Base-by-base conservation (phyloP, 225 moss, liverwort and hornwort species). In the Asterella californica region DNA sequence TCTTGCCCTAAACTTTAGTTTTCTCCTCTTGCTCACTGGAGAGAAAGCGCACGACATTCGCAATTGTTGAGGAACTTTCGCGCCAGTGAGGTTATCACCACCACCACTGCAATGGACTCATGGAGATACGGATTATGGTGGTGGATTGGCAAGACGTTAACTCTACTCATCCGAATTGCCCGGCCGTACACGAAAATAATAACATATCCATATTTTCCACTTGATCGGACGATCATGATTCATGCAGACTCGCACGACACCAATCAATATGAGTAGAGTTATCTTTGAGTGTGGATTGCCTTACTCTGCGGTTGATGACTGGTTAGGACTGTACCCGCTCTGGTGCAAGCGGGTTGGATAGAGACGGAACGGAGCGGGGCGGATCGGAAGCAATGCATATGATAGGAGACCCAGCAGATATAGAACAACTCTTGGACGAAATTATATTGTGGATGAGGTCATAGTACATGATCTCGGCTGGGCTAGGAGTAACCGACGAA, bases 391-490 rank as follows among this genome's bases (percentile, higher is more conserved):
- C 25, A 62, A 62, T 62, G 25, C 25, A 62, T 62, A 62, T 29
- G 67, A 33, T 32, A 65, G 34, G 34, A n/a, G 15, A 34, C 67
- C 36, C 33, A 17, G 67, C 19, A 12, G 67, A 67, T 34, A 33
- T 36, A 15, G 30, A n/a, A 66, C 32, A 67, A 67, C n/a, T 67
- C 67, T 67, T 67, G 34, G 34, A 67, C 67, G 34, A 67, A 67
- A 67, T 67, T 67, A 67, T 67, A 34, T 33, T 27, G 33, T 67
- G 67, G 67, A 67, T 67, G 67, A 67, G 67, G 67, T 67, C 67
- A 32, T 19, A 67, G 67, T 67, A 67, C 67, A 67, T 33, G 34
- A 67, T 33, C 34, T 15, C 32, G 30, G 10, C 9, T 67, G 34
- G 25, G 61, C 9, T 24, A 22, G 67, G 14, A 67, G 67, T 67